Percentiles rank a stretch among this genome's conserved stretches.
These are phyloP conservation scores for Crithidia mellificae DNA, from an alignment of 208 protist species.

Conservation along the genomic window DNA sequence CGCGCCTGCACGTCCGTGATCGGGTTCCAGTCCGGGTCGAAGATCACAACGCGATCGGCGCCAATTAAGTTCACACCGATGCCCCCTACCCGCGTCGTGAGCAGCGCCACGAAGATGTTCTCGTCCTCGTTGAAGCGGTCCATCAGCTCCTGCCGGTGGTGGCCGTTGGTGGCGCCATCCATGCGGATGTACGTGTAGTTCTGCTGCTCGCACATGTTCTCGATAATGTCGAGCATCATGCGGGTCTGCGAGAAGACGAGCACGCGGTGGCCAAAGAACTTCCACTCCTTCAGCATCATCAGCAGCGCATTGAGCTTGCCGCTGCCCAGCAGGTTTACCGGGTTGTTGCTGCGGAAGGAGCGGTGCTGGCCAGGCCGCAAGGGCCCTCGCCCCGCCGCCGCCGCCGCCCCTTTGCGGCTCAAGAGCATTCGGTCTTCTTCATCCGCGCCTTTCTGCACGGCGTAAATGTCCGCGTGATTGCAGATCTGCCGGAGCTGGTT, in stretches of 20 bases:
- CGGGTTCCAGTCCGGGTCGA: slow-evolving; percentile 98
- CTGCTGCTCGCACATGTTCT: slow-evolving; percentile 85
- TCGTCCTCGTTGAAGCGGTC: slow-evolving; percentile 95
- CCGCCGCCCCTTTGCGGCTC: slow-evolving; percentile 8
- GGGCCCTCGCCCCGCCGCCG: not conserved
- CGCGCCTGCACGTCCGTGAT: slow-evolving; percentile 89
- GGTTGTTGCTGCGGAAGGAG: slow-evolving; percentile 73
- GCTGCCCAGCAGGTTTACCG: slow-evolving; percentile 66
- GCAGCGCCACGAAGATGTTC: slow-evolving; percentile 94
- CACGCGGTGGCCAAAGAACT: slow-evolving; percentile 90
- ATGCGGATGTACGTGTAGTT: slow-evolving; percentile 92
- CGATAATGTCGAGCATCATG: slow-evolving; percentile 98
- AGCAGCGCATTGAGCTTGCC: slow-evolving; percentile 94
- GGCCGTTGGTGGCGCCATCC: slow-evolving; percentile 93
- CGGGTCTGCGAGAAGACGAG: slow-evolving; percentile 97
- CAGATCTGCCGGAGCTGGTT: slow-evolving; percentile 81
- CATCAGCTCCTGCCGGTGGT: slow-evolving; percentile 88
- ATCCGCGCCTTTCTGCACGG: slow-evolving; percentile 38
- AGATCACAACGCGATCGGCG: slow-evolving; percentile 98
- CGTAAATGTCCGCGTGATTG: slow-evolving; percentile 82
- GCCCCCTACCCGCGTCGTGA: slow-evolving; percentile 97
- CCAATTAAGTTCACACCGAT: slow-evolving; percentile 98
- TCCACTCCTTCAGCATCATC: slow-evolving; percentile 93
- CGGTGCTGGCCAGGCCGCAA: slow-evolving; percentile 13
- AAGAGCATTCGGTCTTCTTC: slow-evolving; percentile 35